Base-by-base conservation (phyloP, 345 rosid species). In the Clarkia xantiana region DNA sequence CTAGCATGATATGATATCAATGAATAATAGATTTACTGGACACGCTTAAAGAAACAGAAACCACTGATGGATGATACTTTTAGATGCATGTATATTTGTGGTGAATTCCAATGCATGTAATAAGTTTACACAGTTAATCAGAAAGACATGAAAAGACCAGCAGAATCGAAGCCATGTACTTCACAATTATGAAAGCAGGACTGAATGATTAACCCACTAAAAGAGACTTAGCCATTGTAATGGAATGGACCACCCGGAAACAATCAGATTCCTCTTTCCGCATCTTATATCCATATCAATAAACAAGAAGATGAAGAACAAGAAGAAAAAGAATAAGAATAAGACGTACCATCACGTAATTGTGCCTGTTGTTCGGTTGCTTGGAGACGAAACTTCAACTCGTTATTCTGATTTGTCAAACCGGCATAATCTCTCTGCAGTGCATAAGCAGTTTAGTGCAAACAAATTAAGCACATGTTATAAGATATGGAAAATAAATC, bases 311-410 rank as follows among this genome's bases (percentile, higher is more conserved):
- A 45, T 10, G 9, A 7, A 42, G 22, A 38, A 23, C 14, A 48
- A 8, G 54, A 54, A 18, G 48, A 14, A 20, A 4, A 43, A 49
- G 38, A 12, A 41, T 43, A 18, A 51, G 23, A 40, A 1, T n/a
- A 52, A 38, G 18, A 38, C 42, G 55, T 61, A 73, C 86, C 87
- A 57, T 77, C 77, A 42, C 71, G 75, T 49, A 80, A 67, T 53
- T 66, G 76, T 41, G 78, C 79, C 52, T 80, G 77, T 54, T 80
- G 83, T 58, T 74, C 76, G 78, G 76, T 67, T 52, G 82, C 78
- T 65, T 80, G 75, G 55, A 76, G 75, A 46, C 75, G 80, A 52
- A 80, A 76, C 62, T 74, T 74, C 62, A 76, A 61, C 60, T 80
- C 82, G 47, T 62, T 70, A 69, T 80, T 80, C 56, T 69, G 64